phyloP scores from a whole-genome alignment of 2,329 filamentous ascomycete species.

The Colletotrichum simmondsii region DNA sequence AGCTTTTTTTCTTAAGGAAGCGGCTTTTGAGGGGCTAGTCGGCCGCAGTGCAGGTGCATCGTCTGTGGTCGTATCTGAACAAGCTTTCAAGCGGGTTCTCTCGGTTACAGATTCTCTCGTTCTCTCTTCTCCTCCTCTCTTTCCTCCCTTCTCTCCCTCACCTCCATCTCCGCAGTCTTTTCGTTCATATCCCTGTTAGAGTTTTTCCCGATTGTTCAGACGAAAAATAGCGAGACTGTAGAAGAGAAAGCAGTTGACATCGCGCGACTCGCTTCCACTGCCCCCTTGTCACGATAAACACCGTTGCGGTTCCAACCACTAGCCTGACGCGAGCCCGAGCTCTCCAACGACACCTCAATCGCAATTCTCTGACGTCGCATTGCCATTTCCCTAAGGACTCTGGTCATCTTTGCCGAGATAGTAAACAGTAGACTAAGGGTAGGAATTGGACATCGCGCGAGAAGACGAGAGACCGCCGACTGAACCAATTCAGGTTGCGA shows the following conservation, averaged over 20 bases:
- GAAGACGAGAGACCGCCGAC: background rate
- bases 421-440: background rate
- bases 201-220: background rate
- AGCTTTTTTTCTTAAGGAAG: conserved; percentile 1
- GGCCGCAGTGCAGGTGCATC: background rate
- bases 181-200: background rate
- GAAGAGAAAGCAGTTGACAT: conserved; percentile 5
- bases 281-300: background rate
- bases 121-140: background rate
- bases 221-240: background rate
- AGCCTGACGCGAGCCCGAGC: conserved; percentile 23
- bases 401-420: background rate
- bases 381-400: background rate
- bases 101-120: conserved; percentile 8
- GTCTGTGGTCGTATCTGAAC: conserved; percentile 21
- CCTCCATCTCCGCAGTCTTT: background rate
- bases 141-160: background rate
- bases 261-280: background rate
- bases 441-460: background rate
- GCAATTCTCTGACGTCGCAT: background rate
- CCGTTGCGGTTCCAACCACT: conserved; percentile 4
- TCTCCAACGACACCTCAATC: background rate
- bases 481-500: background rate
- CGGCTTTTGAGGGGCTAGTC: conserved; percentile 17
- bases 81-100: conserved; percentile 33